phyloP scores from a whole-genome alignment of 371 early-diverging fungal species.

The Dichotomocladium elegans region DNA sequence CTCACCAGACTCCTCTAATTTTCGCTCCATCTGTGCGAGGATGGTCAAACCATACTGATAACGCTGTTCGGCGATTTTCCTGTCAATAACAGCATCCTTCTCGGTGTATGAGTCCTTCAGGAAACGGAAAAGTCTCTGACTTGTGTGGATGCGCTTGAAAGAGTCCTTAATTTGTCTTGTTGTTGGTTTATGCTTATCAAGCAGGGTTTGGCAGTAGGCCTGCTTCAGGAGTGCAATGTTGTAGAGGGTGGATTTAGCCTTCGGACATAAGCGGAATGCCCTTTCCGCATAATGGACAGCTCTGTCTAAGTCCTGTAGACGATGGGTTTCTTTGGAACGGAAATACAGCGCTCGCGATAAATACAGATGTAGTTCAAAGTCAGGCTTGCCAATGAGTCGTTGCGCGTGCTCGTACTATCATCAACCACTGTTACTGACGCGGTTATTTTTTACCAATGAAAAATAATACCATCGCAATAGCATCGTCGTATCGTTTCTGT shows the following conservation, averaged over 20 bases:
- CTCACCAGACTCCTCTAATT: slow-evolving; percentile 61
- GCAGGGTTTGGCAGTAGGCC: slow-evolving; percentile 74
- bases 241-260: slow-evolving; percentile 63
- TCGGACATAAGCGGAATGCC: slow-evolving; percentile 51
- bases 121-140: slow-evolving; percentile 52
- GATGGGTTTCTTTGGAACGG: slow-evolving; percentile 70
- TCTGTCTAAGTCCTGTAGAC: slow-evolving; percentile 60
- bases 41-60: slow-evolving; percentile 64
- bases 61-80: slow-evolving; percentile 62
- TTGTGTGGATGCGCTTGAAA: slow-evolving; percentile 56
- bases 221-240: slow-evolving; percentile 85
- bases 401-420: neutral
- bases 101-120: slow-evolving; percentile 42
- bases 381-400: slow-evolving; percentile 15
- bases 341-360: slow-evolving; percentile 81
- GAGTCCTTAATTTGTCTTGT: slow-evolving; percentile 50
- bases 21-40: slow-evolving; percentile 50
- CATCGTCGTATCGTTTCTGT: slow-evolving; percentile 65
- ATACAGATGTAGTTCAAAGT: slow-evolving; percentile 56
- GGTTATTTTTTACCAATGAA: no score
- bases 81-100: slow-evolving; percentile 59
- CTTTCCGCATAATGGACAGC: slow-evolving; percentile 60
- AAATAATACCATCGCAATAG: slow-evolving; percentile 52
- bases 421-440: neutral
- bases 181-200: slow-evolving; percentile 59